Conservation (phyloP, 2,329 filamentous ascomycete species). For the Hirsutella rhossiliensis region DNA sequence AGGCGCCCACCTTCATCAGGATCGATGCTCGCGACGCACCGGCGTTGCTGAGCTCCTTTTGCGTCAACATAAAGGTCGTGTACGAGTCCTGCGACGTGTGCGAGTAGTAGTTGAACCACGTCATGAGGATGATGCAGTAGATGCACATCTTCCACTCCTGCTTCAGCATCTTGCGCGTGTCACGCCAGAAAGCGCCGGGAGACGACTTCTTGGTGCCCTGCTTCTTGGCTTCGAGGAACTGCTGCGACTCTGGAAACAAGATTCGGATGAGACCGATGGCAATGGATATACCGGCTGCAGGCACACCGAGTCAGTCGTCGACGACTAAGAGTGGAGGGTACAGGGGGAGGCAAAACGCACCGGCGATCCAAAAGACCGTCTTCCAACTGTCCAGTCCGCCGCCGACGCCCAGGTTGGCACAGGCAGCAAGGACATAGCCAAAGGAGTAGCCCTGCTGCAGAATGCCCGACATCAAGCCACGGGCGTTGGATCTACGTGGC, state of each 20-base stretch:
- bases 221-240: slow-evolving; percentile 60
- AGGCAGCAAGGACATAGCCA: slow-evolving; percentile 69
- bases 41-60: slow-evolving; percentile 55
- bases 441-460: slow-evolving; percentile 73
- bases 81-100: slow-evolving; percentile 75
- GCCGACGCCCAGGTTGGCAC: slow-evolving; percentile 62
- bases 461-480: slow-evolving; percentile 73
- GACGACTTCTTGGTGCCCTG: slow-evolving; percentile 36
- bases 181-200: slow-evolving; percentile 50
- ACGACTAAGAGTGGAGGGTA: not conserved
- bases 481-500: slow-evolving; percentile 43
- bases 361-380: slow-evolving; percentile 61
- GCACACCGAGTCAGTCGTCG: not conserved
- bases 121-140: slow-evolving; percentile 71
- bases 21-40: slow-evolving; percentile 64
- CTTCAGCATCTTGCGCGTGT: slow-evolving; percentile 54
- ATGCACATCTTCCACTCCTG: slow-evolving; percentile 67
- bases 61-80: slow-evolving; percentile 65
- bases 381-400: slow-evolving; percentile 55
- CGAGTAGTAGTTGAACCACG: slow-evolving; percentile 63
- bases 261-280: slow-evolving; percentile 55
- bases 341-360: slow-evolving; percentile 11
- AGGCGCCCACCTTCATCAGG: slow-evolving; percentile 68
- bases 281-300: slow-evolving; percentile 49
- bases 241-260: slow-evolving; percentile 60